A percentile compares a stretch with the other conserved stretches of the same genome.
Evolutionary conservation across 73 alveolate species (phyloP).

Genomic region (Strombidium stylifer): DNA sequence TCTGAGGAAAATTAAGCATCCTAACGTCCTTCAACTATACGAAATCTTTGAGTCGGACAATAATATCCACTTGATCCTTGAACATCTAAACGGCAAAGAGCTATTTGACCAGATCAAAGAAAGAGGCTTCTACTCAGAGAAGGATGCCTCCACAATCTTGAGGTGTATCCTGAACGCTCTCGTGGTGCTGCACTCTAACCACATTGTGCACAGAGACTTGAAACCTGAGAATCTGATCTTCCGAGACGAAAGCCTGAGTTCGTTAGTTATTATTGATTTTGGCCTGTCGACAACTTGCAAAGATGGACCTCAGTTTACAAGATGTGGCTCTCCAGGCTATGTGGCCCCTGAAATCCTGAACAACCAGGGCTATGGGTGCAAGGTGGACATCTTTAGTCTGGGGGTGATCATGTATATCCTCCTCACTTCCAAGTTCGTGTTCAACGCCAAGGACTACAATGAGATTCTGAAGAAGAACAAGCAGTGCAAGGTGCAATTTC

Average conservation of each 20-base stretch:
- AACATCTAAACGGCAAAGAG: constrained; percentile 57
- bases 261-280: not conserved
- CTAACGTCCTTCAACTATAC: constrained; percentile 48
- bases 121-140: not conserved
- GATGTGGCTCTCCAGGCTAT: constrained; percentile 17
- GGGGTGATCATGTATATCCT: not conserved
- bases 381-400: constrained; percentile 6
- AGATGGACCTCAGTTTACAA: not conserved
- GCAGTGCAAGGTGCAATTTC: not conserved
- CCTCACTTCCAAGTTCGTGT: constrained; percentile 2
- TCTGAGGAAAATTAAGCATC: constrained; percentile 44
- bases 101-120: constrained; percentile 8
- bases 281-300: not conserved
- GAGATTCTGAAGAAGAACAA: not conserved
- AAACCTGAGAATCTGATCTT: not conserved
- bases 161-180: not conserved
- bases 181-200: not conserved
- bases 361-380: not conserved
- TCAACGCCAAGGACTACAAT: not conserved
- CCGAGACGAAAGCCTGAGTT: not conserved
- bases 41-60: constrained; percentile 50
- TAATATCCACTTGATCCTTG: constrained; percentile 48
- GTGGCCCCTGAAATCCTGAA: constrained; percentile 20
- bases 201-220: not conserved
- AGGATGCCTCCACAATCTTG: not conserved